Base-by-base conservation (phyloP, 192 early-diverging fungal genomes). In the Linderina pennispora region DNA sequence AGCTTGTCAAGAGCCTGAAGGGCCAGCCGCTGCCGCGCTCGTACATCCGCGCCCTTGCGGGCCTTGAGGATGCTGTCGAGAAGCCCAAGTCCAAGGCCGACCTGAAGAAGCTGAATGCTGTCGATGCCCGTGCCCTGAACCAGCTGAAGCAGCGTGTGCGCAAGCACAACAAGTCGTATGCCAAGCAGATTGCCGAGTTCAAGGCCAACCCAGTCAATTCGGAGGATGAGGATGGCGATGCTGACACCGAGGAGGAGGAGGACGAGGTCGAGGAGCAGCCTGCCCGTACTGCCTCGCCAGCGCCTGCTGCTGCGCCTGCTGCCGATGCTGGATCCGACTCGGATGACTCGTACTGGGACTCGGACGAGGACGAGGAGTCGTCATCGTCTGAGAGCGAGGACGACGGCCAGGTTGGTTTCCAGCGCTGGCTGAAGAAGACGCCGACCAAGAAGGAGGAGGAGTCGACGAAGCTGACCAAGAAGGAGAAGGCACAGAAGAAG, bases 111-210 rank as follows among this genome's bases (percentile, higher is more conserved):
- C 88, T 91, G 78, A 95, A 85, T 55, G 74, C 86, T 33, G 75
- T 64, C 37, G 81, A 88, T 43, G 79, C 82, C 31, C 87, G 87
- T 53, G 86, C 90, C 18, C 67, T 94, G 57, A 96, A 86, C 68
- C 80, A 85, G 37, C 85, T 97, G 79, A 96, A 94, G 80, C 87
- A 91, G 63, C 91, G 88, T 56, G 43, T 95, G 51, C 87, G 86
- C 74, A 96, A 99, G 81, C 74, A 82, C 67, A 80, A 77, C 75
- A 92, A 91, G 74, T 43, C 62, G 35, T 83, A 78, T 45, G 83
- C 91, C 48, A 66, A 58, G 2, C 76, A 82, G 45, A 84, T 99
- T 28, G 76, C 79, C 36, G 76, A 71, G 43, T 97, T 69, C 46
- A 62, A 70, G 46, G 61, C 53, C 20, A 72, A 72, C 51, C 75